Evolutionary conservation across 352 stramenopile species (phyloP).

Genomic region (Phytophthora quininea): DNA sequence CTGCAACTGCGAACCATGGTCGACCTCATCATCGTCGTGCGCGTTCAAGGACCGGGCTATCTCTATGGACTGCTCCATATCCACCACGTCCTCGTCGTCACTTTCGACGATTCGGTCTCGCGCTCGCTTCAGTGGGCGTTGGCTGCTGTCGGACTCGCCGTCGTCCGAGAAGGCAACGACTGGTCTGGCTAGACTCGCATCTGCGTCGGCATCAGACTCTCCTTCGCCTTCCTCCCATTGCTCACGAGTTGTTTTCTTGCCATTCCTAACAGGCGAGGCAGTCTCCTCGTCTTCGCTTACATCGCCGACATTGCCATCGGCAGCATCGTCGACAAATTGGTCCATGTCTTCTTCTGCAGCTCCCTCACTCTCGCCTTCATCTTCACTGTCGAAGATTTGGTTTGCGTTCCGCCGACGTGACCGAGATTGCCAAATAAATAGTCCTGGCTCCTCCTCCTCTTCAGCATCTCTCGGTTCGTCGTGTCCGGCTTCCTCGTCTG

Average conservation of each 20-base stretch:
- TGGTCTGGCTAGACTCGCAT: slow-evolving; percentile 11
- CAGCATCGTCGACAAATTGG: slow-evolving; percentile 17
- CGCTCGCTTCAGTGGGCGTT: slow-evolving; percentile 26
- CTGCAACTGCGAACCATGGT: slow-evolving; percentile 18
- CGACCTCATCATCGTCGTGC: slow-evolving; percentile 15
- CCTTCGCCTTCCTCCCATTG: slow-evolving; percentile 39
- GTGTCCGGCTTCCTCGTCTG: slow-evolving; percentile 21
- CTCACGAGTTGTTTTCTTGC: slow-evolving; percentile 24
- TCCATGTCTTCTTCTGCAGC: slow-evolving; percentile 21
- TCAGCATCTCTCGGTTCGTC: slow-evolving; percentile 3
- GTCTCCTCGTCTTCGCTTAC: slow-evolving; percentile 25
- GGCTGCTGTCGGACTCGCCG: slow-evolving; percentile 4
- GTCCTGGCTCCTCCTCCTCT: slow-evolving; percentile 7
- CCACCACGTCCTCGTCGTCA: slow-evolving; percentile 44
- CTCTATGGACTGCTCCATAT: slow-evolving; percentile 25
- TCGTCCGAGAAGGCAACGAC: slow-evolving; percentile 4
- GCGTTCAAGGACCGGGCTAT: not conserved
- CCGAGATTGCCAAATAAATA: slow-evolving; percentile 10
- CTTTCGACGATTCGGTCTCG: slow-evolving; percentile 33
- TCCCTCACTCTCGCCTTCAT: slow-evolving; percentile 25
- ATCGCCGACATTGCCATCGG: slow-evolving; percentile 9
- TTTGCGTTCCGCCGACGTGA: slow-evolving; percentile 36
- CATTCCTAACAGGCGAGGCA: slow-evolving; percentile 21
- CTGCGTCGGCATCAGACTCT: slow-evolving; percentile 19
- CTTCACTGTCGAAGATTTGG: slow-evolving; percentile 44